Evolutionary conservation across 169 alveolate genomes (phyloP).

Genomic region (Eimeria maxima): DNA sequence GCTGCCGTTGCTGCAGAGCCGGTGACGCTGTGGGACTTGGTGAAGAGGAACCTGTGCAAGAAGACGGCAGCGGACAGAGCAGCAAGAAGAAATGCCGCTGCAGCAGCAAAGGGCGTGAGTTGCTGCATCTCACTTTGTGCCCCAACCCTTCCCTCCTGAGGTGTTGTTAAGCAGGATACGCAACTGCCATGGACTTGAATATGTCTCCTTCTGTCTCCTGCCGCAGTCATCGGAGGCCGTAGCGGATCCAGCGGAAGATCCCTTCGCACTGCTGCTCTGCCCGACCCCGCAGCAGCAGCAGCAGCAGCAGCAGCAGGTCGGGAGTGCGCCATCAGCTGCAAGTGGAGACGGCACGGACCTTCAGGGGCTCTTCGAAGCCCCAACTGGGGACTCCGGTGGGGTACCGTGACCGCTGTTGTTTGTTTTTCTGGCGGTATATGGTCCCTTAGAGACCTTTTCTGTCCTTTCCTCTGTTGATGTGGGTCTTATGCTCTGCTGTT

Average conservation of each 20-base stretch:
- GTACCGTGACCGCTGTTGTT: background rate
- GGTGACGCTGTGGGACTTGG: slow-evolving; percentile 78
- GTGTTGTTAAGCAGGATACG: background rate
- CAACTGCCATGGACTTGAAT: background rate
- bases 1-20: slow-evolving; percentile 74
- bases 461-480: background rate
- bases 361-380: slow-evolving; percentile 60
- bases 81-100: slow-evolving; percentile 41
- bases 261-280: slow-evolving; percentile 48
- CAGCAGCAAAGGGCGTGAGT: slow-evolving; percentile 50
- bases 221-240: slow-evolving; percentile 10
- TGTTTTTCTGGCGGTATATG: background rate
- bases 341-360: slow-evolving; percentile 33
- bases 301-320: slow-evolving; percentile 20
- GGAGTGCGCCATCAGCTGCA: background rate
- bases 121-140: no score
- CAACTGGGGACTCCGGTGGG: slow-evolving; percentile 44
- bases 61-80: slow-evolving; percentile 65
- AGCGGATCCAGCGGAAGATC: slow-evolving; percentile 1
- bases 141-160: background rate
- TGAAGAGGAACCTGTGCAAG: slow-evolving; percentile 50
- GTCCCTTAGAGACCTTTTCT: background rate
- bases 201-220: background rate
- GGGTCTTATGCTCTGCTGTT: background rate
- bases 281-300: slow-evolving; percentile 49